Base-by-base conservation (phyloP, 805 yeast genomes). In the Ascoidea asiatica region DNA sequence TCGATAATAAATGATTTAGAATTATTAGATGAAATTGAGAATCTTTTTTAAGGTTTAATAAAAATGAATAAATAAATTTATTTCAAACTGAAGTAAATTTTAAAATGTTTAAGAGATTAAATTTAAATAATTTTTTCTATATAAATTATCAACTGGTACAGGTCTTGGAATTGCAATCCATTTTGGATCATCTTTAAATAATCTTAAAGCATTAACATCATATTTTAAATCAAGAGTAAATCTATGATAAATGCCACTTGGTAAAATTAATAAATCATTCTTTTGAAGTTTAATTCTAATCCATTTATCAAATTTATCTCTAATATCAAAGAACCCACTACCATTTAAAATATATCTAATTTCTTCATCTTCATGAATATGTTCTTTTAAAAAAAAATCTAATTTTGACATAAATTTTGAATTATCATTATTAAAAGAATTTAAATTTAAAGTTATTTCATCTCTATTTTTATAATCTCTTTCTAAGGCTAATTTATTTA, bases 341-440 rank as follows among this genome's bases (percentile, higher is more conserved):
- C 98, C 98, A 21, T 82, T 95, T 18, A 82, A 56, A 44, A 88
- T 77, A 63, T 88, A 90, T 52, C 98, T 69, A 58, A 90, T 90
- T 65, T 90, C 98, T 63, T 90, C 98, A 59, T 90, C 98, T 59
- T 90, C 97, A 59, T 90, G 98, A 44, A 87, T 69, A 61, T 90
- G 98, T 57, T 90, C 96, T 41, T 72, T 66, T 64, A 78, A 85
- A 61, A 89, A 88, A 39, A 64, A 71, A 50, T 73, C 67, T 60
- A 90, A 68, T 60, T 87, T 86, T 43, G 65, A 67, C 50, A 75
- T 69, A 54, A 83, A 75, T 0, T 74, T 79, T 3, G 57, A 59
- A 44, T 75, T 80, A 36, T 78, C 78, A 19, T 80, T 77, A 0
- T 77, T 74, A 56, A 87, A 77, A 0, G 82, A 68, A 3, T 63